Evolutionary conservation across 2,329 filamentous ascomycete genomes (phyloP).

Genomic region (Fusarium hostae): DNA sequence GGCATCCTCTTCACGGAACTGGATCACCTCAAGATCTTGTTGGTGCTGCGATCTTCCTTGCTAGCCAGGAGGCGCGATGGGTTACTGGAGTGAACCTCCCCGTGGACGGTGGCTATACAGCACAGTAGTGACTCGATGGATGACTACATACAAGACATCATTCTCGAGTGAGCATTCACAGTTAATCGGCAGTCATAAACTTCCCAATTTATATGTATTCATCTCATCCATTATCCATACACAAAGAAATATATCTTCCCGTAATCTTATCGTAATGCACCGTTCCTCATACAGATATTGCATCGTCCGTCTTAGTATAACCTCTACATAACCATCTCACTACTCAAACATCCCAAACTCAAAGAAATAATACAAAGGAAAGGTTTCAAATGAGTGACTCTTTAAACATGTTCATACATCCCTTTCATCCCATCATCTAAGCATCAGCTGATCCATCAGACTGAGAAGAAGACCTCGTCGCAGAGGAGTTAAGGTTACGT

Average conservation of each 20-base stretch:
- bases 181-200: fast-evolving
- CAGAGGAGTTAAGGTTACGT: constrained; percentile 29
- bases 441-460: constrained; percentile 36
- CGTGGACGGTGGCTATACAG: constrained; percentile 55
- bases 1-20: constrained; percentile 45
- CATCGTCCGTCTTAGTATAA: constrained; percentile 31
- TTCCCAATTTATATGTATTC: constrained; percentile 15
- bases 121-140: constrained; percentile 28
- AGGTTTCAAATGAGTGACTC: constrained; percentile 19
- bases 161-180: not conserved
- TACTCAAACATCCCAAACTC: constrained; percentile 10
- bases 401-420: constrained; percentile 8
- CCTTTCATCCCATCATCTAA: not conserved
- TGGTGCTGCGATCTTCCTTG: constrained; percentile 53
- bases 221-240: not conserved
- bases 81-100: constrained; percentile 54
- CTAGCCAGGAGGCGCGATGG: constrained; percentile 53
- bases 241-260: constrained; percentile 1
- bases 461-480: constrained; percentile 34
- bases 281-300: constrained; percentile 33
- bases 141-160: too few species aligned
- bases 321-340: constrained; percentile 24
- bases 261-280: not conserved
- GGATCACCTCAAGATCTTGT: constrained; percentile 45
- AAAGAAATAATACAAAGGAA: constrained; percentile 19